Evolutionary conservation across 2,329 filamentous ascomycete genomes (phyloP).

Genomic region (Whalleya microplaca): DNA sequence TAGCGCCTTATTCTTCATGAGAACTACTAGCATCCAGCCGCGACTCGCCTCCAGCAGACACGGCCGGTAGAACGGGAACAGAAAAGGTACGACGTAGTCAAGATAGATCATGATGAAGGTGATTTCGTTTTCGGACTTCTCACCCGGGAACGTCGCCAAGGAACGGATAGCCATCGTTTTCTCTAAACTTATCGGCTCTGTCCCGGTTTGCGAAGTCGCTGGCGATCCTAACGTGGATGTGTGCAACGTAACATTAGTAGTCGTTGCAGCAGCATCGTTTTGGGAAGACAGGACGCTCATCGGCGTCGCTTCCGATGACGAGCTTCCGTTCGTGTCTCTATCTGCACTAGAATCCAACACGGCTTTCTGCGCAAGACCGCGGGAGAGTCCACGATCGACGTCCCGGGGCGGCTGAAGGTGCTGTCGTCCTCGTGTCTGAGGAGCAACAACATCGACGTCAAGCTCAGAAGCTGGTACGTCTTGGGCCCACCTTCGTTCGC

Average conservation of each 20-base stretch:
- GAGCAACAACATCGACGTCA: too few relatives aligned
- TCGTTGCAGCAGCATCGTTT: background rate
- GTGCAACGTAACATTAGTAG: too few relatives aligned
- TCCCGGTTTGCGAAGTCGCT: too few relatives aligned
- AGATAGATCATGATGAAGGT: conserved; percentile 61
- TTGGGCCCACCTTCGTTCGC: conserved; percentile 53
- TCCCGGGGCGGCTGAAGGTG: background rate
- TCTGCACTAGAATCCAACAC: too few relatives aligned
- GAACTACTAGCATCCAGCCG: conserved; percentile 61
- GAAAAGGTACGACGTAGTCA: conserved; percentile 64
- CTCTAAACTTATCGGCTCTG: too few relatives aligned
- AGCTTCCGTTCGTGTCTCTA: background rate
- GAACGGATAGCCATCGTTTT: too few relatives aligned
- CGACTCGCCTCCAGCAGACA: conserved; percentile 58
- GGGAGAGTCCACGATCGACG: background rate
- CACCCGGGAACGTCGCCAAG: background rate
- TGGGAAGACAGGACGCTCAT: background rate
- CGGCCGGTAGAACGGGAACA: conserved; percentile 67
- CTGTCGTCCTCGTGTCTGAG: background rate
- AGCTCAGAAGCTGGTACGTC: conserved; percentile 33
- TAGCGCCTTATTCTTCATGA: conserved; percentile 59
- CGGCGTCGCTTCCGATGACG: conserved; percentile 1
- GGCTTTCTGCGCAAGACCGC: background rate
- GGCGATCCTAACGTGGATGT: too few relatives aligned
- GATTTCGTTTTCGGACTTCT: conserved; percentile 28